A percentile compares a stretch with the other conserved stretches of the same genome.
These are phyloP conservation scores for Plenodomus lindquistii DNA, from an alignment of 2,329 filamentous ascomycete genomes.

Conservation along the genomic window DNA sequence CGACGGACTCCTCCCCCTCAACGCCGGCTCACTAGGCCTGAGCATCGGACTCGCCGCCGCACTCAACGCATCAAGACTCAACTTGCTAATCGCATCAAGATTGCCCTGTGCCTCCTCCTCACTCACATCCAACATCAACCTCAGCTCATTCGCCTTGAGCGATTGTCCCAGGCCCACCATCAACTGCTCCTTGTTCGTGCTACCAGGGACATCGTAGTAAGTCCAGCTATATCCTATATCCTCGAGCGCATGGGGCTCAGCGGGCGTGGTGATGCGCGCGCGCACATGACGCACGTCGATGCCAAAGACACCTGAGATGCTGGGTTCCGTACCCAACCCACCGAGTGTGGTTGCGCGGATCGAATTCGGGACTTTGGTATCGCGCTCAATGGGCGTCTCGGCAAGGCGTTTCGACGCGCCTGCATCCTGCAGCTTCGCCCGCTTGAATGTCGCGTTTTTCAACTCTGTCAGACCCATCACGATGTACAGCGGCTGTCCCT, in stretches of 20 bases:
- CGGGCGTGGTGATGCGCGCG: constrained; percentile 37
- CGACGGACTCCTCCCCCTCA: constrained; percentile 39
- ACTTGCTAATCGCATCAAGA: constrained; percentile 42
- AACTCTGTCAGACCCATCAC: constrained; percentile 44
- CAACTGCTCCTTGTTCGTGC: constrained; percentile 37
- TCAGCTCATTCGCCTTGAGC: constrained; percentile 42
- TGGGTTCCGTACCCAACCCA: constrained; percentile 33
- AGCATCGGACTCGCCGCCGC: constrained; percentile 43
- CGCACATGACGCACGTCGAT: constrained; percentile 40
- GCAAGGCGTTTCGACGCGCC: constrained; percentile 40
- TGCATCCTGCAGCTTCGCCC: constrained; percentile 41
- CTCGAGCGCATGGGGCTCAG: constrained; percentile 36
- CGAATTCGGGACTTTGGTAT: constrained; percentile 37
- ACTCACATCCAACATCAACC: constrained; percentile 42
- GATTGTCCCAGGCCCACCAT: constrained; percentile 40
- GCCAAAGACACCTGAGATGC: constrained; percentile 43
- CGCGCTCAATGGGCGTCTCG: constrained; percentile 37
- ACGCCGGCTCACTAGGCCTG: constrained; percentile 38
- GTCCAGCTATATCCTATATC: constrained; percentile 40
- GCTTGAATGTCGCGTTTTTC: constrained; percentile 44
- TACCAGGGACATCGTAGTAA: constrained; percentile 38
- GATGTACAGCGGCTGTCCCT: constrained; percentile 38
- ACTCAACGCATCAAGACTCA: constrained; percentile 42
- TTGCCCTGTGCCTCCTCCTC: constrained; percentile 43
- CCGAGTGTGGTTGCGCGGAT: constrained; percentile 34